A percentile compares a stretch with the other conserved stretches of the same genome.
Evolutionary conservation across 2,329 filamentous ascomycete genomes (phyloP).

Genomic region (Remersonia thermophila): DNA sequence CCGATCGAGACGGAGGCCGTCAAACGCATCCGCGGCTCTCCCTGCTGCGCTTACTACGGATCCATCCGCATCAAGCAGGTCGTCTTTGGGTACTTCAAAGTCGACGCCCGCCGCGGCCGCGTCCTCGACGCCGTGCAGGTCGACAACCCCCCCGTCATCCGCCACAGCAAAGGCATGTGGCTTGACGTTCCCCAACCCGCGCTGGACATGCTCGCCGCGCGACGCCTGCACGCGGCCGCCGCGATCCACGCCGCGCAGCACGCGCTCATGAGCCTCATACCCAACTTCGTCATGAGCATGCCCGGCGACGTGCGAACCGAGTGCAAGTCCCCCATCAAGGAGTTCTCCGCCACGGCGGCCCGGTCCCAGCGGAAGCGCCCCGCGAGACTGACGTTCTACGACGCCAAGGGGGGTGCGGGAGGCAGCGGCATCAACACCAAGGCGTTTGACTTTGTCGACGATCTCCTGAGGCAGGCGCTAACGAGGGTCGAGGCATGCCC

Average conservation of each 20-base stretch:
- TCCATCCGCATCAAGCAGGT: constrained; percentile 74
- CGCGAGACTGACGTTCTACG: constrained; percentile 84
- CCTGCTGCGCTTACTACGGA: constrained; percentile 70
- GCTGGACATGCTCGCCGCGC: constrained; percentile 62
- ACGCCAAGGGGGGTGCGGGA: constrained; percentile 75
- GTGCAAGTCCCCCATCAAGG: constrained; percentile 81
- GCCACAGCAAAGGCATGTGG: constrained; percentile 86
- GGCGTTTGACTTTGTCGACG: constrained; percentile 83
- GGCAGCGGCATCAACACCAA: constrained; percentile 83
- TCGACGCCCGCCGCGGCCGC: constrained; percentile 59
- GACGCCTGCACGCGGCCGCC: constrained; percentile 68
- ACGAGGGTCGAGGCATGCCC: constrained; percentile 62
- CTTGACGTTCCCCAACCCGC: constrained; percentile 74
- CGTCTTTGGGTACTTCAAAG: constrained; percentile 94
- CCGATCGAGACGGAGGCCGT: constrained; percentile 85
- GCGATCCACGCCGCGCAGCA: constrained; percentile 94
- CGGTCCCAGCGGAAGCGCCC: constrained; percentile 64
- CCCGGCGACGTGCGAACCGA: constrained; percentile 89
- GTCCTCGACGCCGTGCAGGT: constrained; percentile 88
- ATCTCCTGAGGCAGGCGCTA: constrained; percentile 64
- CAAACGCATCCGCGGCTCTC: constrained; percentile 50
- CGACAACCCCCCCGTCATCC: constrained; percentile 81
- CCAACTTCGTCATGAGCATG: constrained; percentile 80
- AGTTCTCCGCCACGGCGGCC: constrained; percentile 61
- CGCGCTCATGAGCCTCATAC: constrained; percentile 73